These are phyloP conservation scores for Micromonas commoda DNA, from an alignment of 139 green algal genomes.

Conservation along the genomic window DNA sequence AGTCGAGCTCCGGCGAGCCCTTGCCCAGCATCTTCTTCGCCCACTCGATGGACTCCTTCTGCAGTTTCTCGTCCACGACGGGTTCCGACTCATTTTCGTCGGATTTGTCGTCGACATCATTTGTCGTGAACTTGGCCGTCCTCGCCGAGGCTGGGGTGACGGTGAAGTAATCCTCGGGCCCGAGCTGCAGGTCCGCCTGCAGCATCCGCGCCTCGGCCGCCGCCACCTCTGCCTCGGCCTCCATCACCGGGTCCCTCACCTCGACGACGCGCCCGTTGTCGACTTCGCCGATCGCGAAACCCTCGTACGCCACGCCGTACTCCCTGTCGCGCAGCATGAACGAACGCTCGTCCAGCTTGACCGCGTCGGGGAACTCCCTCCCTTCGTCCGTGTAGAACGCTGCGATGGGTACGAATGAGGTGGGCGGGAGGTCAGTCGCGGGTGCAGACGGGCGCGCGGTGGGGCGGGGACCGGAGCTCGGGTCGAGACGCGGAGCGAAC, in stretches of 20 bases:
- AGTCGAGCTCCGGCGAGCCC: background rate
- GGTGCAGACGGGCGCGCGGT: too few relatives aligned
- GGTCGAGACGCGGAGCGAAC: too few relatives aligned
- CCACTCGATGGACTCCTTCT: background rate
- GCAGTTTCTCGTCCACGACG: background rate
- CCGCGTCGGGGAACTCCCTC: background rate
- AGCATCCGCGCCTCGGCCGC: background rate
- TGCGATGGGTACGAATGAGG: conserved; percentile 1
- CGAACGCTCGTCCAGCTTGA: background rate
- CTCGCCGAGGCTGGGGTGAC: background rate
- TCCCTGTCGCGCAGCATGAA: conserved; percentile 24
- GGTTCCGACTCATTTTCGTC: background rate
- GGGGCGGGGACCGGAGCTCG: too few relatives aligned
- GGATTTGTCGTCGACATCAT: too few relatives aligned
- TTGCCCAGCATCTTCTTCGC: background rate
- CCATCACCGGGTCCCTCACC: background rate
- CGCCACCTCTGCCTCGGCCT: background rate
- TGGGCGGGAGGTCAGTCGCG: too few relatives aligned
- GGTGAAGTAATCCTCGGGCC: background rate
- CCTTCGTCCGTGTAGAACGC: conserved; percentile 1
- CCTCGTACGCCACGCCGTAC: conserved; percentile 26
- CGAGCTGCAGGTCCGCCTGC: background rate
- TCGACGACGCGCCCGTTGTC: conserved; percentile 12
- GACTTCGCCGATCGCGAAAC: conserved; percentile 20
- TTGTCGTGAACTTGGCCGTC: background rate